These are phyloP conservation scores for Nematodospora valgi DNA, from an alignment of 805 yeast species.

Conservation along the genomic window DNA sequence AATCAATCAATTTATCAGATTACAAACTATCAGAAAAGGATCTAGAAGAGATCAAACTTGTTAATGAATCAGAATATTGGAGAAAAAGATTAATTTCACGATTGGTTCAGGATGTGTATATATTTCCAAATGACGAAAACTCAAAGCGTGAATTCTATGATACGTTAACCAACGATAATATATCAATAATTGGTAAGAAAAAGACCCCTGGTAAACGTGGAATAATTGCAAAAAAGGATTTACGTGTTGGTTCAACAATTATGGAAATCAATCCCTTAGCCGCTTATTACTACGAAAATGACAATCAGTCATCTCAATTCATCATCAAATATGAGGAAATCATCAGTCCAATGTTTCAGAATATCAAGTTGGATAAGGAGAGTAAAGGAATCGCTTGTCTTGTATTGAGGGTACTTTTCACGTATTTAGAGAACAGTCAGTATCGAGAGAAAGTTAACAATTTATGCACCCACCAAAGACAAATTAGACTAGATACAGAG, in stretches of 20 bases:
- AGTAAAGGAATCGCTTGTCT: not conserved
- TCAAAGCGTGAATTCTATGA: constrained; percentile 7
- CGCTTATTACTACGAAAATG: not conserved
- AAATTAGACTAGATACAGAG: constrained; percentile 1
- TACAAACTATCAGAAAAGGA: too few relatives aligned
- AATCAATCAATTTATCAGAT: too few relatives aligned
- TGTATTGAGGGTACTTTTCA: not conserved
- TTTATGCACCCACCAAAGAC: constrained; percentile 9
- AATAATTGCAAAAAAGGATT: not conserved
- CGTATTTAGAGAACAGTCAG: constrained; percentile 2
- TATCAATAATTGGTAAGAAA: constrained; percentile 5
- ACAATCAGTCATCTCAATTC: not conserved
- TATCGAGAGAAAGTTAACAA: constrained; percentile 4
- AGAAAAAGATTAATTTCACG: too few relatives aligned
- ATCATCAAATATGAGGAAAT: not conserved
- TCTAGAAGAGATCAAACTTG: too few relatives aligned
- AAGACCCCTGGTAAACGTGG: constrained; percentile 7
- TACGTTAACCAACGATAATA: constrained; percentile 4
- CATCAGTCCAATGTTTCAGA: too few relatives aligned
- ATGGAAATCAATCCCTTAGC: constrained; percentile 2
- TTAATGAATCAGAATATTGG: too few relatives aligned
- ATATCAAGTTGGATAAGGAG: too few relatives aligned
- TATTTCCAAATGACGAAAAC: constrained; percentile 8
- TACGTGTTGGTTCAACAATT: not conserved
- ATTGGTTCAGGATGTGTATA: constrained; percentile 6